Base-by-base conservation (phyloP, 805 yeast genomes). In the Candida alai region DNA sequence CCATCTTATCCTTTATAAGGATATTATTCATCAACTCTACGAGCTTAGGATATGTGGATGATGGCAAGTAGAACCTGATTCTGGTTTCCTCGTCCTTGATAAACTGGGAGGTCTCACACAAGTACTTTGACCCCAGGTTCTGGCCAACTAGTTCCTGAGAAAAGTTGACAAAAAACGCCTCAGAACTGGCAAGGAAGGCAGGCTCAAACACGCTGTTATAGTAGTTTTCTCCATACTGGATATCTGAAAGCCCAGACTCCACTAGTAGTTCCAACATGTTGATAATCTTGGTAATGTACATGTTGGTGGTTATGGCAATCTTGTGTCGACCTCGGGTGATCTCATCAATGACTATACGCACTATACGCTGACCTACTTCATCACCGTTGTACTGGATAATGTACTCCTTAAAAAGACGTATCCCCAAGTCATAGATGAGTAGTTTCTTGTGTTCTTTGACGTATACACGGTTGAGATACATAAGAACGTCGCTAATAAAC, bases 401-500 rank as follows among this genome's bases (percentile, higher is more conserved):
- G 17, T 67, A 60, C 24, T 76, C 79, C 39, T 82, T 73, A 53
- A 86, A 88, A 6, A 79, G 54, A 20, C 70, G 71, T 16, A 87
- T 65, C 0, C 95, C 94, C 30, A 80, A 67, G 50, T 88, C 96
- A 49, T 80, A 81, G 2, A 82, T 68, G 37, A 79, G 61, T 4
- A 83, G 76, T 32, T 76, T 60, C 45, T 75, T 79, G 36, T 68
- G 65, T 43, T 82, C 89, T 44, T 76, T 79, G 18, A 88, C 84
- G 46, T 84, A 87, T 0, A 85, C 95, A 28, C 95, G 71, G 51
- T 88, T 95, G 51, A 89, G 57, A 50, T 88, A 88, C 84, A 88
- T 80, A 52, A 86, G 62, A 3, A 88, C 84, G 54, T 89, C 95
- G 47, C 89, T 74, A 28, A 86, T 74, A 71, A 85, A 76, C 42